These are phyloP conservation scores for Naganishia onofrii DNA, from an alignment of 768 basidiomycete genomes.

Conservation along the genomic window DNA sequence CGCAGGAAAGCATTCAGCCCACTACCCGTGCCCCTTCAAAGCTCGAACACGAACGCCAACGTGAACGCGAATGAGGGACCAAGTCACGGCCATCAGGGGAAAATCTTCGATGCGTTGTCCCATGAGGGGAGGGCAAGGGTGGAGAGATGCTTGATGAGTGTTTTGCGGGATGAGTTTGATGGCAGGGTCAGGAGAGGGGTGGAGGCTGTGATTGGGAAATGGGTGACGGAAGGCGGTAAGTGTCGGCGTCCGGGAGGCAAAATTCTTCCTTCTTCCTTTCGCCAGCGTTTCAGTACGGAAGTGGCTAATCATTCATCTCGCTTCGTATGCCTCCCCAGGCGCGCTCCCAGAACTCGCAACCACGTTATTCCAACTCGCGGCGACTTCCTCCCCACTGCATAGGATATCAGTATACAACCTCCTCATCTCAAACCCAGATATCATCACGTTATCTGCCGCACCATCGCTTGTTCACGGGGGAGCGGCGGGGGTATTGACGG, in stretches of 20 bases:
- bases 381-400: conserved; percentile 28
- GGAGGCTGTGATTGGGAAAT: conserved; percentile 23
- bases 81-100: background rate
- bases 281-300: too few species aligned
- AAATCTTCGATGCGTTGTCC: conserved; percentile 11
- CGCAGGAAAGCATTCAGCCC: background rate
- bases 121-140: conserved; percentile 1
- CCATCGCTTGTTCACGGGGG: conserved; percentile 21
- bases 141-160: conserved; percentile 22
- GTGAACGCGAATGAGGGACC: too few species aligned
- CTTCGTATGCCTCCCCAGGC: too few species aligned
- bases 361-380: conserved; percentile 21
- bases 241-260: too few species aligned
- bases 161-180: conserved; percentile 31
- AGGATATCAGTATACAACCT: conserved; percentile 32
- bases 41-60: background rate
- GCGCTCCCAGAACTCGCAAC: conserved; percentile 15
- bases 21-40: background rate
- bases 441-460: conserved; percentile 11
- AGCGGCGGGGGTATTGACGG: background rate
- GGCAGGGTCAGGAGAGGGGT: conserved; percentile 27
- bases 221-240: conserved; percentile 25
- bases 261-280: too few species aligned
- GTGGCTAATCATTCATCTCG: too few species aligned
- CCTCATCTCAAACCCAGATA: conserved; percentile 19